Evolutionary conservation across 106 monocot genomes (phyloP).

Genomic region (Dendrobium nobile): DNA sequence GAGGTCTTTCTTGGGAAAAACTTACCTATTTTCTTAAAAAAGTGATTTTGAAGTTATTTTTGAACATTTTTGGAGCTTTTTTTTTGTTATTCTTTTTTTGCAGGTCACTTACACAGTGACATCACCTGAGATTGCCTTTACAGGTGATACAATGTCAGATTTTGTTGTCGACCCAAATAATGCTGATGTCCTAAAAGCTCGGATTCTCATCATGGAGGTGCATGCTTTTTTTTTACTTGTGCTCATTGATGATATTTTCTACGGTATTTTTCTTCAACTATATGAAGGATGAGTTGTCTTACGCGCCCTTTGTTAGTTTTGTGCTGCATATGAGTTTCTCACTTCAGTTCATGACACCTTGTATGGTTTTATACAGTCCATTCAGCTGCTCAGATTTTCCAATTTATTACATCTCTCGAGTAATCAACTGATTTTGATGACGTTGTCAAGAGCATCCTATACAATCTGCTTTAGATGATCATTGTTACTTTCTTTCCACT

Average conservation of each 20-base stretch:
- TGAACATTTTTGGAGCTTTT: not conserved
- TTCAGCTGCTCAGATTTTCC: not conserved
- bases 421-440: not conserved
- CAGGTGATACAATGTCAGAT: conserved; percentile 89
- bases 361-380: not conserved
- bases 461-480: not conserved
- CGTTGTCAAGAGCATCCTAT: not conserved
- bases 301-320: not conserved
- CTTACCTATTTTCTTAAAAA: not conserved
- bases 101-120: conserved; percentile 66
- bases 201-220: conserved; percentile 94
- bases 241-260: not conserved
- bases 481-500: not conserved
- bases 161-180: conserved; percentile 78
- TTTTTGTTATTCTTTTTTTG: not conserved
- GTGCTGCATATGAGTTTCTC: not conserved
- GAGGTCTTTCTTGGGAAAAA: conserved; percentile 64
- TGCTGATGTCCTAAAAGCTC: conserved; percentile 65
- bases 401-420: not conserved
- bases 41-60: not conserved
- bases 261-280: not conserved
- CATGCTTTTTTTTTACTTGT: not conserved
- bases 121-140: conserved; percentile 92
- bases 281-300: not conserved
- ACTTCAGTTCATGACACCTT: not conserved